A percentile compares a stretch with the other conserved stretches of the same genome.
Conservation (phyloP, 345 rosid genomes). For the Erysimum cheiranthoides region DNA sequence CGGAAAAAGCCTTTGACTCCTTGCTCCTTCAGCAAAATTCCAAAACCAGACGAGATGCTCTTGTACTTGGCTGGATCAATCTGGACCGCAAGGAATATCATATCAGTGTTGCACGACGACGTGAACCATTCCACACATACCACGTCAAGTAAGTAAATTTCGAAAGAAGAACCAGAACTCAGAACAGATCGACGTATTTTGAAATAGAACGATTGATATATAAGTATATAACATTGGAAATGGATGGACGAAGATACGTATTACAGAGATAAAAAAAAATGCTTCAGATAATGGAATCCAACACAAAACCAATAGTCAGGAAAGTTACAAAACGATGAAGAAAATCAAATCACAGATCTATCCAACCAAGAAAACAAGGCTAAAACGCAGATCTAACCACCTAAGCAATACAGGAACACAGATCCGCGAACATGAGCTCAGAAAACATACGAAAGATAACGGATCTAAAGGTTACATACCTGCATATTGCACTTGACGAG, state of each 20-base stretch:
- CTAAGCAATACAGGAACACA: background rate
- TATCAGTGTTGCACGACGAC: constrained; percentile 10
- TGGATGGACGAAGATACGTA: constrained; percentile 1
- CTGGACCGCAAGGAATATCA: constrained; percentile 47
- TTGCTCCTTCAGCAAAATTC: constrained; percentile 87
- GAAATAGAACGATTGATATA: background rate
- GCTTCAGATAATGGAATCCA: background rate
- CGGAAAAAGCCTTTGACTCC: constrained; percentile 91
- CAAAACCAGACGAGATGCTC: constrained; percentile 91
- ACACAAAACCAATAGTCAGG: background rate
- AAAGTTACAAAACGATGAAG: background rate
- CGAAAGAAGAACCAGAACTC: background rate
- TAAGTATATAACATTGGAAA: background rate
- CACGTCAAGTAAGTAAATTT: constrained; percentile 6
- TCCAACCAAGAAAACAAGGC: constrained; percentile 10
- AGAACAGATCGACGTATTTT: constrained; percentile 3
- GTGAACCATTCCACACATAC: constrained; percentile 19
- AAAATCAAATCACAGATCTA: constrained; percentile 6
- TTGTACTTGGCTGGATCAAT: constrained; percentile 96
- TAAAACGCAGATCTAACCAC: constrained; percentile 35
- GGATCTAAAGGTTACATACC: constrained; percentile 49
- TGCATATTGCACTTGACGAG: constrained; percentile 99
- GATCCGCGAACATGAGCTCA: constrained; percentile 11
- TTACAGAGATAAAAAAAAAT: constrained; percentile 2
- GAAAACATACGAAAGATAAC: background rate